These are phyloP conservation scores for Colletotrichum kahawae DNA, from an alignment of 2,329 filamentous ascomycete genomes.

Conservation along the genomic window DNA sequence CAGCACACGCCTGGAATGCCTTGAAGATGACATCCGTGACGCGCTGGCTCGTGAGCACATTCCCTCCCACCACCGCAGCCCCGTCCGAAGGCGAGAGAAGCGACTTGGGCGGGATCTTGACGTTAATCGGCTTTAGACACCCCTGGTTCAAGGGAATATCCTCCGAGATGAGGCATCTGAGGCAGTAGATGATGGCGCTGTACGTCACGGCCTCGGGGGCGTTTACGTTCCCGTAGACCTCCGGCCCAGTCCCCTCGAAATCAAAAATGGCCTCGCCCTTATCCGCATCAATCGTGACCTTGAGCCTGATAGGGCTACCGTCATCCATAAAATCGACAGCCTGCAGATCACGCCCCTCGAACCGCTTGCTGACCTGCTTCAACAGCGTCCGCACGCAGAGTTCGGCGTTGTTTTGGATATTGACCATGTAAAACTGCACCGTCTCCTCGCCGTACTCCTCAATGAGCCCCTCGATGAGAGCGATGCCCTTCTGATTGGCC, in stretches of 20 bases:
- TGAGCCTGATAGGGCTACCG: conserved; percentile 76
- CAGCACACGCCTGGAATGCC: conserved; percentile 80
- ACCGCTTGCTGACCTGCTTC: conserved; percentile 72
- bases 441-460: conserved; percentile 78
- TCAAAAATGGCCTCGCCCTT: conserved; percentile 83
- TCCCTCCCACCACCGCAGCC: conserved; percentile 83
- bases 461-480: conserved; percentile 77
- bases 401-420: conserved; percentile 82
- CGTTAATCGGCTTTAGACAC: conserved; percentile 76
- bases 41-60: conserved; percentile 61
- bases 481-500: conserved; percentile 85
- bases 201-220: conserved; percentile 83
- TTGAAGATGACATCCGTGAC: conserved; percentile 58
- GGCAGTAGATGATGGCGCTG: conserved; percentile 86
- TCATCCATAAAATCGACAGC: conserved; percentile 87
- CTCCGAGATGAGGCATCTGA: conserved; percentile 78
- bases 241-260: conserved; percentile 78
- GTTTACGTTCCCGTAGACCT: conserved; percentile 83
- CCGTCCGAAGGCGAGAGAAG: conserved; percentile 78
- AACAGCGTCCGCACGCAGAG: conserved; percentile 74
- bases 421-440: conserved; percentile 84
- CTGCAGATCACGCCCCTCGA: conserved; percentile 72
- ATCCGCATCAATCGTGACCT: conserved; percentile 74
- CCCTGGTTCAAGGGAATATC: conserved; percentile 88
- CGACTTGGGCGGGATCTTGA: conserved; percentile 74